phyloP scores from a whole-genome alignment of 2,329 filamentous ascomycete species.

The Trichoderma gracile region DNA sequence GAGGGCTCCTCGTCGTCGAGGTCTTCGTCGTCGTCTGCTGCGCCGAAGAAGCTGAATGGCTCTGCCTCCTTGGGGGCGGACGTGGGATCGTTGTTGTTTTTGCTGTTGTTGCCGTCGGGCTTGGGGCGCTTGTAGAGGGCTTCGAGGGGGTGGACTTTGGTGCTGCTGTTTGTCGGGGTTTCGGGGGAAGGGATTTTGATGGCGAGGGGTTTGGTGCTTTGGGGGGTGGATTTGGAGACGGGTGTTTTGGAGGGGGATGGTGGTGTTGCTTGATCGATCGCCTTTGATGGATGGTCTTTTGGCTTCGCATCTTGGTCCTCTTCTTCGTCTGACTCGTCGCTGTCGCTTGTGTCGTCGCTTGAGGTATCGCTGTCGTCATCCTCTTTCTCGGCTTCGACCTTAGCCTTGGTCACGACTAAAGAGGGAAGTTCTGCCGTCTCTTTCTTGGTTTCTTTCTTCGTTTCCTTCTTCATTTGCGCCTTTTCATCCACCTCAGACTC shows the following conservation, averaged over 20 bases:
- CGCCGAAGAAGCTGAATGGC: conserved; percentile 77
- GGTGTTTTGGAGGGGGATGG: conserved; percentile 36
- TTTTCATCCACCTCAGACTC: background rate
- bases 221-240: conserved; percentile 48
- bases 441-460: background rate
- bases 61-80: conserved; percentile 47
- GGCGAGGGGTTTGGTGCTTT: conserved; percentile 52
- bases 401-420: conserved; percentile 17
- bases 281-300: conserved; percentile 10
- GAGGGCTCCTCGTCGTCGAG: conserved; percentile 45
- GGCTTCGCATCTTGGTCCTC: background rate
- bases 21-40: conserved; percentile 49
- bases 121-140: conserved; percentile 81
- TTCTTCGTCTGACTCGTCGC: conserved; percentile 24
- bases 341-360: conserved; percentile 23
- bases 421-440: conserved; percentile 32
- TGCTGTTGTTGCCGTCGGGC: conserved; percentile 39
- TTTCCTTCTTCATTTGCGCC: background rate
- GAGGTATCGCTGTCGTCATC: conserved; percentile 8
- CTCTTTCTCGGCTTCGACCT: background rate
- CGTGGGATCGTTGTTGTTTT: conserved; percentile 22
- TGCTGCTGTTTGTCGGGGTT: conserved; percentile 46
- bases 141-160: conserved; percentile 77
- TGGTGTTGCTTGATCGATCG: conserved; percentile 30
- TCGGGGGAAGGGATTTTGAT: conserved; percentile 56